Evolutionary conservation across 2,329 filamentous ascomycete genomes (phyloP).

Genomic region (Phyllosticta citrichinensis): DNA sequence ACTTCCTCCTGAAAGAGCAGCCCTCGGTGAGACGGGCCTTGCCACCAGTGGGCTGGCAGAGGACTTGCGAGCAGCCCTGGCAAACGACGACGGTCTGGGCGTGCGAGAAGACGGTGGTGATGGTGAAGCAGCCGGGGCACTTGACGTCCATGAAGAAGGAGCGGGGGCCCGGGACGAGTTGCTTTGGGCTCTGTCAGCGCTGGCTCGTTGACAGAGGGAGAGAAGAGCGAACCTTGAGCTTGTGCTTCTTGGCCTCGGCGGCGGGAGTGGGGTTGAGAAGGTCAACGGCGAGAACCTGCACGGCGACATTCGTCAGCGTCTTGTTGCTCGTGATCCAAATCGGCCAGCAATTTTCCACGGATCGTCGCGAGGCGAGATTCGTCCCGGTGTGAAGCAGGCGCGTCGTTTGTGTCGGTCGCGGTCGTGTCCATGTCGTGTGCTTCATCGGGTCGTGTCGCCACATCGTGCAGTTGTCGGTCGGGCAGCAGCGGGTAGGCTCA

Average conservation of each 20-base stretch:
- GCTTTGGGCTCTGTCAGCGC: conserved; percentile 40
- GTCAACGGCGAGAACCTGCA: conserved; percentile 98
- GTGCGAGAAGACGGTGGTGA: conserved; percentile 99
- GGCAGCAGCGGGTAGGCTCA: conserved; percentile 20
- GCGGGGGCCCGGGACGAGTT: conserved; percentile 87
- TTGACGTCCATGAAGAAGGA: conserved; percentile 99
- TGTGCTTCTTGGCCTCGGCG: conserved; percentile 99
- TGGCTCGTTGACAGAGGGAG: not conserved
- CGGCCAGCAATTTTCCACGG: not conserved
- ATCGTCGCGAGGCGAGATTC: conserved; percentile 7
- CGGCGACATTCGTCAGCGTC: conserved; percentile 14
- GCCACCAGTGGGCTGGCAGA: conserved; percentile 98
- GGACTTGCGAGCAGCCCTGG: conserved; percentile 95
- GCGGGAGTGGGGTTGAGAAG: conserved; percentile 97
- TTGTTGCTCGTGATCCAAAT: not conserved
- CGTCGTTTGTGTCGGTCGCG: conserved; percentile 8
- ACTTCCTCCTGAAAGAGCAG: conserved; percentile 99
- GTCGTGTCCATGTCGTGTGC: conserved; percentile 22
- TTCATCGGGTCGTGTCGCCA: conserved; percentile 15
- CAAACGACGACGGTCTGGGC: conserved; percentile 99
- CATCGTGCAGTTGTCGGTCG: conserved; percentile 6
- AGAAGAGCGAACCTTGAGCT: conserved; percentile 79
- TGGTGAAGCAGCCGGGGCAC: conserved; percentile 99
- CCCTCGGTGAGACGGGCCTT: conserved; percentile 99
- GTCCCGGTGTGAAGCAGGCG: conserved; percentile 4